These are phyloP conservation scores for Ophiosphaerella narmari DNA, from an alignment of 2,329 filamentous ascomycete genomes.

Conservation along the genomic window DNA sequence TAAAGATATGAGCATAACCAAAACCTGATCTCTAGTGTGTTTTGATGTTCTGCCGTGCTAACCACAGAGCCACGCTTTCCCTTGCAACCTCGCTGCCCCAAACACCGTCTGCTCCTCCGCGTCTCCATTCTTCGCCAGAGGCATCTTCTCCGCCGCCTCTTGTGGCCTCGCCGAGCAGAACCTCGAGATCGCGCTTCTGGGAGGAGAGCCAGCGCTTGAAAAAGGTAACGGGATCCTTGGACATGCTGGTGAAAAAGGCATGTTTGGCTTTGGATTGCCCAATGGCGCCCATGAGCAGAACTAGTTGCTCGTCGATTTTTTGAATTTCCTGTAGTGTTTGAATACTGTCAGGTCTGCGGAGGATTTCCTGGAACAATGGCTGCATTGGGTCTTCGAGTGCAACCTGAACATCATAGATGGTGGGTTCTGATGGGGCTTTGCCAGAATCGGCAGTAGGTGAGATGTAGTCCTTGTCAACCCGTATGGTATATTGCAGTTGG, in stretches of 20 bases:
- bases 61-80: slow-evolving; percentile 66
- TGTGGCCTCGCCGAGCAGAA: slow-evolving; percentile 81
- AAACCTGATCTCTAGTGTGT: slow-evolving; percentile 23
- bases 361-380: slow-evolving; percentile 62
- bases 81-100: slow-evolving; percentile 67
- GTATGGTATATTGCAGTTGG: slow-evolving; percentile 87
- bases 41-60: slow-evolving; percentile 50
- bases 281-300: slow-evolving; percentile 80
- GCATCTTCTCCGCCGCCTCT: slow-evolving; percentile 58
- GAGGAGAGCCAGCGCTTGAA: slow-evolving; percentile 86
- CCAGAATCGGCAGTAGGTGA: slow-evolving; percentile 69
- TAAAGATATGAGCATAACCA: neutral
- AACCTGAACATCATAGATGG: slow-evolving; percentile 88
- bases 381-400: slow-evolving; percentile 81
- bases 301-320: slow-evolving; percentile 81
- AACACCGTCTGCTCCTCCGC: slow-evolving; percentile 63
- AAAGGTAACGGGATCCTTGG: slow-evolving; percentile 81
- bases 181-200: slow-evolving; percentile 87
- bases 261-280: slow-evolving; percentile 87
- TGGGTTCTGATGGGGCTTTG: slow-evolving; percentile 69
- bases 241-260: slow-evolving; percentile 79
- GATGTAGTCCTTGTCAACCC: slow-evolving; percentile 70
- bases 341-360: slow-evolving; percentile 53
- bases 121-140: slow-evolving; percentile 71
- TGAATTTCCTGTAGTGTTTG: slow-evolving; percentile 76